These are phyloP conservation scores for Penicillium rolfsii DNA, from an alignment of 2,329 filamentous ascomycete species.

Conservation along the genomic window DNA sequence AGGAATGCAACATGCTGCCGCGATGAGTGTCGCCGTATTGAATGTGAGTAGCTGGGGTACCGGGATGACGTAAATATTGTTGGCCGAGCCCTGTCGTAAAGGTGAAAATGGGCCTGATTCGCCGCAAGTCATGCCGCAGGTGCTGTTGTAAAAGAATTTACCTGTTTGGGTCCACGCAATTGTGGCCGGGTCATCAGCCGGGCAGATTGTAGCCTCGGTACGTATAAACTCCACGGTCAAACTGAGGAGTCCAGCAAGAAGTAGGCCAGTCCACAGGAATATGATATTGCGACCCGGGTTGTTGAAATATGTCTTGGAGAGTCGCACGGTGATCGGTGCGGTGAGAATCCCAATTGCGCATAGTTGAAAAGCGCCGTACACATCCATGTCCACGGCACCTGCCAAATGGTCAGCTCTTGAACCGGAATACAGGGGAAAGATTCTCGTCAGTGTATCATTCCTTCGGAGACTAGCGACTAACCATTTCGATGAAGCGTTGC, in stretches of 20 bases:
- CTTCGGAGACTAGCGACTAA: constrained; percentile 39
- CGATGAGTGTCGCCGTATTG: constrained; percentile 62
- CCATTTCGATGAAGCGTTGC: constrained; percentile 62
- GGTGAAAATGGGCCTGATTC: constrained; percentile 53
- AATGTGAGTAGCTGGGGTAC: constrained; percentile 61
- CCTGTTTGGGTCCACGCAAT: constrained; percentile 42
- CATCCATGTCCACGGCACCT: constrained; percentile 69
- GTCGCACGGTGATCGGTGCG: constrained; percentile 63
- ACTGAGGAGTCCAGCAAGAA: constrained; percentile 61
- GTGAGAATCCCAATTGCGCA: constrained; percentile 68
- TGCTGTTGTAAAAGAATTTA: constrained; percentile 17
- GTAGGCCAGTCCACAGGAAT: constrained; percentile 66
- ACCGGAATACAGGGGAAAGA: not conserved
- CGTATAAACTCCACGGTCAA: constrained; percentile 69
- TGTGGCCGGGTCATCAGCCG: constrained; percentile 42
- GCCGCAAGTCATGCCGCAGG: constrained; percentile 19
- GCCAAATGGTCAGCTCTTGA: constrained; percentile 10
- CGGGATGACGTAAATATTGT: constrained; percentile 66
- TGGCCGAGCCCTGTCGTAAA: constrained; percentile 58
- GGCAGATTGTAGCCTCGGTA: constrained; percentile 51
- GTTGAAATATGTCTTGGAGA: constrained; percentile 67
- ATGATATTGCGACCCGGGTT: constrained; percentile 67
- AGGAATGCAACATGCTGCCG: constrained; percentile 67
- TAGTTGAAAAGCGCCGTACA: constrained; percentile 69
- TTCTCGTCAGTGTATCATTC: not conserved